Evolutionary conservation across 2,329 filamentous ascomycete species (phyloP).

Genomic region (Sporothrix schenckii): DNA sequence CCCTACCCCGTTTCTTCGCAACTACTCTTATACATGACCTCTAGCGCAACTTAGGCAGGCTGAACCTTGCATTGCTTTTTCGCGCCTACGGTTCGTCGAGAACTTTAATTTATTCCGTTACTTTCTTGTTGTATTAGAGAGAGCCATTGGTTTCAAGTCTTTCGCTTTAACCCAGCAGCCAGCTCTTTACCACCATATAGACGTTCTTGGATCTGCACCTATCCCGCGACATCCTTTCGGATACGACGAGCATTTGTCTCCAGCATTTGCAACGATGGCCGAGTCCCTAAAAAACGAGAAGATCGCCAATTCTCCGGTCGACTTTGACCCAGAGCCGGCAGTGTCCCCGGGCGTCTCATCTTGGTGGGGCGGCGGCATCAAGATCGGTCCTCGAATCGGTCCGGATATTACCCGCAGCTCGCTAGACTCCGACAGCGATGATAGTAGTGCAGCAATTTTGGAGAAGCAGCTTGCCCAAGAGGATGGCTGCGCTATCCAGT

Average conservation of each 20-base stretch:
- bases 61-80: neutral
- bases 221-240: neutral
- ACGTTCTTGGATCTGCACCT: too few species aligned
- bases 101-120: neutral
- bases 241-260: neutral
- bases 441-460: slow-evolving; percentile 55
- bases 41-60: neutral
- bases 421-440: slow-evolving; percentile 48
- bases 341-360: slow-evolving; percentile 41
- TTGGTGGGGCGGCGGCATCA: slow-evolving; percentile 49
- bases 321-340: slow-evolving; percentile 31
- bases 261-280: slow-evolving; percentile 33
- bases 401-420: slow-evolving; percentile 47
- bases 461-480: slow-evolving; percentile 74
- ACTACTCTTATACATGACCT: neutral
- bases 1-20: neutral
- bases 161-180: neutral
- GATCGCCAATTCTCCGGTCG: neutral
- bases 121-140: neutral
- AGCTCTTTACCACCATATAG: neutral
- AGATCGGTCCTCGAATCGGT: slow-evolving; percentile 57
- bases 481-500: slow-evolving; percentile 78
- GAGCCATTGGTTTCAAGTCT: neutral
- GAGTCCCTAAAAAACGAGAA: slow-evolving; percentile 28
- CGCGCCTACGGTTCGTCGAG: neutral